These are phyloP conservation scores for Calocera cornea DNA, from an alignment of 768 basidiomycete genomes.

Conservation along the genomic window DNA sequence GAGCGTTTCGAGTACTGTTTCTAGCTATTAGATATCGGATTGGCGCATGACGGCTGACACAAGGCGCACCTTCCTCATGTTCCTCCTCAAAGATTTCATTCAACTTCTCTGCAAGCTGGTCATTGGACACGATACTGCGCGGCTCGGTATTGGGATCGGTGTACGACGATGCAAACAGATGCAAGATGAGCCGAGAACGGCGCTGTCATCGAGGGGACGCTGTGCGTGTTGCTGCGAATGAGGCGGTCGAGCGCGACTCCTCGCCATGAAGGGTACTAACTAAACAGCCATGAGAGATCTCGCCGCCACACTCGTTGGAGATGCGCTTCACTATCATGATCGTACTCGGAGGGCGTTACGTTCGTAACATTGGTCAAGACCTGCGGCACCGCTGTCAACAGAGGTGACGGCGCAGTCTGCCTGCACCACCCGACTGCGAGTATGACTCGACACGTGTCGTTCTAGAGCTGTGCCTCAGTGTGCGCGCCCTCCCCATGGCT, in stretches of 20 bases:
- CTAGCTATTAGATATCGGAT: background rate
- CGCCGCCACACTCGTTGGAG: too few relatives aligned
- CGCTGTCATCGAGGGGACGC: slow-evolving; percentile 24
- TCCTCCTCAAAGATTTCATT: slow-evolving; percentile 7
- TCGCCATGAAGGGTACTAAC: too few relatives aligned
- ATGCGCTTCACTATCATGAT: too few relatives aligned
- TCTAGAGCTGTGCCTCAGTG: too few relatives aligned
- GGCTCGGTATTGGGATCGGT: background rate
- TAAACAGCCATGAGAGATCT: too few relatives aligned
- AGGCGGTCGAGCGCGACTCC: background rate
- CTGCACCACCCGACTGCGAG: too few relatives aligned
- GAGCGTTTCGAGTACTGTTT: slow-evolving; percentile 46
- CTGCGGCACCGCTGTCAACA: too few relatives aligned
- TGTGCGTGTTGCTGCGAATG: slow-evolving; percentile 2
- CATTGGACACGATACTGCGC: slow-evolving; percentile 6
- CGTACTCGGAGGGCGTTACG: too few relatives aligned
- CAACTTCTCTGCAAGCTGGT: slow-evolving; percentile 8
- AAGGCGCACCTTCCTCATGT: background rate
- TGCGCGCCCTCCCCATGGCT: too few relatives aligned
- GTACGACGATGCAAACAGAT: background rate
- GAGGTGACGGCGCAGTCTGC: too few relatives aligned
- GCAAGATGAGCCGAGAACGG: slow-evolving; percentile 5
- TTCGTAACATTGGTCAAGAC: too few relatives aligned
- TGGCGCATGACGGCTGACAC: background rate
- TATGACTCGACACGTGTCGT: too few relatives aligned